Conservation (phyloP, 2,329 filamentous ascomycete species). For the Penicillium janthinellum region DNA sequence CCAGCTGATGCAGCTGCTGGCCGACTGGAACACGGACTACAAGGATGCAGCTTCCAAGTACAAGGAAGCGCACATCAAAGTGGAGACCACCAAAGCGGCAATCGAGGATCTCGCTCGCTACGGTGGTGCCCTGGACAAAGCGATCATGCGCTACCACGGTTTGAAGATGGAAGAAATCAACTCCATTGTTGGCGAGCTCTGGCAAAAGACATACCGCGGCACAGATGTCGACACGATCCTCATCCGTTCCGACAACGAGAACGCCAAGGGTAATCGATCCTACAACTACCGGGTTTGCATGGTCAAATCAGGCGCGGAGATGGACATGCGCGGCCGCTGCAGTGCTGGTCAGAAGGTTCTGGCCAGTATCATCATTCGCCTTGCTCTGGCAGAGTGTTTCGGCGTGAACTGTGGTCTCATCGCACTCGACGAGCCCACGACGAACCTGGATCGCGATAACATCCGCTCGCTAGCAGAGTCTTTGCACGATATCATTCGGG, state of each 20-base stretch:
- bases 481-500: conserved; percentile 82
- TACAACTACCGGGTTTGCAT: conserved; percentile 99
- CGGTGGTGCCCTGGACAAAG: conserved; percentile 81
- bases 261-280: conserved; percentile 69
- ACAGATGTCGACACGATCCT: conserved; percentile 96
- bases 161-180: conserved; percentile 99
- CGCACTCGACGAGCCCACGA: conserved; percentile 95
- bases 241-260: conserved; percentile 89
- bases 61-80: conserved; percentile 83
- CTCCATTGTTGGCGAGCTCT: conserved; percentile 90
- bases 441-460: conserved; percentile 93
- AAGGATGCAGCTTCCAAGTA: conserved; percentile 78
- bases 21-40: conserved; percentile 85
- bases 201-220: conserved; percentile 94
- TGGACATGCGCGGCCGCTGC: conserved; percentile 99
- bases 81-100: conserved; percentile 88
- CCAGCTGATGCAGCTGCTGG: conserved; percentile 70
- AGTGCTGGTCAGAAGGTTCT: conserved; percentile 96
- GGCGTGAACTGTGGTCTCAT: conserved; percentile 95
- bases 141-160: conserved; percentile 94
- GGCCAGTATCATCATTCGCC: conserved; percentile 93
- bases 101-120: conserved; percentile 88
- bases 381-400: conserved; percentile 94
- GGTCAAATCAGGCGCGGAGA: conserved; percentile 95
- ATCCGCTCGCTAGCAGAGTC: conserved; percentile 85